Evolutionary conservation across 192 early-diverging fungal species (phyloP).

Genomic region (Coemansia sp.): DNA sequence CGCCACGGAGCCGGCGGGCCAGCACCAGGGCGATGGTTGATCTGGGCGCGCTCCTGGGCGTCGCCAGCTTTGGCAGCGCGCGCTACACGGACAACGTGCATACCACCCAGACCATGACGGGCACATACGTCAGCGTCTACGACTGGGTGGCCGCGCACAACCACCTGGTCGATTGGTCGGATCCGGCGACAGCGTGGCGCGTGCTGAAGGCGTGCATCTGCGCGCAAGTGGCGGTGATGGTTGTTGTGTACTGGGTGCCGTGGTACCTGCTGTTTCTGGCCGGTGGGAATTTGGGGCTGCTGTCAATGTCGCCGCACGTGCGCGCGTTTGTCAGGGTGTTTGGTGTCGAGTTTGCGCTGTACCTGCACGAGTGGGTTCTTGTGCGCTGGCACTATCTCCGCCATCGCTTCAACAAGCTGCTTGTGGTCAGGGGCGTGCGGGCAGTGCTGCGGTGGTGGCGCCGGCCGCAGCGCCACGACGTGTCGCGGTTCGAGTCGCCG

Average conservation of each 20-base stretch:
- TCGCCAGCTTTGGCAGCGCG: constrained; percentile 49
- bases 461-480: neutral
- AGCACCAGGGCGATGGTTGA: constrained; percentile 8
- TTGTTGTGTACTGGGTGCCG: constrained; percentile 42
- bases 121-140: constrained; percentile 33
- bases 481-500: constrained; percentile 10
- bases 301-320: constrained; percentile 45
- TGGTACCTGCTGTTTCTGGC: constrained; percentile 40
- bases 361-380: constrained; percentile 21
- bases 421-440: constrained; percentile 6
- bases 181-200: constrained; percentile 18
- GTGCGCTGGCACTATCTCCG: constrained; percentile 6
- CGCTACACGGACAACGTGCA: constrained; percentile 48
- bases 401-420: constrained; percentile 1
- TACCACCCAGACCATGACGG: constrained; percentile 48
- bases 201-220: constrained; percentile 25
- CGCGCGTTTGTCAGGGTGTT: constrained; percentile 44
- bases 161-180: constrained; percentile 46
- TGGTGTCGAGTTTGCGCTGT: constrained; percentile 31
- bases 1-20: neutral
- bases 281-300: constrained; percentile 30
- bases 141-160: constrained; percentile 45
- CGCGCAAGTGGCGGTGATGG: constrained; percentile 25
- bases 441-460: neutral
- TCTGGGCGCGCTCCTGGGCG: constrained; percentile 39